These are phyloP conservation scores for Vitis vinifera DNA, from an alignment of 164 flowering plant species.

Conservation along the genomic window ASM3070453v1 NC_081818.1:1398001-1398500, in stretches of 20 bases:
- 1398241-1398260: constrained; percentile 58
- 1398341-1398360: constrained; percentile 65
- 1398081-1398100: too few relatives aligned
- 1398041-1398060: too few relatives aligned
- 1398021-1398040: too few relatives aligned
- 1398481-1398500: constrained; percentile 68
- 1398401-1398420: constrained; percentile 82
- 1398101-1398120: too few relatives aligned
- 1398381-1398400: constrained; percentile 63
- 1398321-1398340: constrained; percentile 68
- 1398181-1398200: constrained; percentile 54
- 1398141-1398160: not conserved
- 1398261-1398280: constrained; percentile 56
- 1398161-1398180: constrained; percentile 51
- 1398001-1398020: too few relatives aligned
- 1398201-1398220: constrained; percentile 54
- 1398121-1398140: too few relatives aligned
- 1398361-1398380: constrained; percentile 71
- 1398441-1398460: constrained; percentile 53
- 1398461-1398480: constrained; percentile 61
- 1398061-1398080: too few relatives aligned
- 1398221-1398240: constrained; percentile 63
- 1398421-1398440: constrained; percentile 65
- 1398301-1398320: constrained; percentile 75
- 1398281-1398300: constrained; percentile 78